These are phyloP conservation scores for Salvia hispanica DNA, from an alignment of 257 asterid genomes.

Conservation along the genomic window DNA sequence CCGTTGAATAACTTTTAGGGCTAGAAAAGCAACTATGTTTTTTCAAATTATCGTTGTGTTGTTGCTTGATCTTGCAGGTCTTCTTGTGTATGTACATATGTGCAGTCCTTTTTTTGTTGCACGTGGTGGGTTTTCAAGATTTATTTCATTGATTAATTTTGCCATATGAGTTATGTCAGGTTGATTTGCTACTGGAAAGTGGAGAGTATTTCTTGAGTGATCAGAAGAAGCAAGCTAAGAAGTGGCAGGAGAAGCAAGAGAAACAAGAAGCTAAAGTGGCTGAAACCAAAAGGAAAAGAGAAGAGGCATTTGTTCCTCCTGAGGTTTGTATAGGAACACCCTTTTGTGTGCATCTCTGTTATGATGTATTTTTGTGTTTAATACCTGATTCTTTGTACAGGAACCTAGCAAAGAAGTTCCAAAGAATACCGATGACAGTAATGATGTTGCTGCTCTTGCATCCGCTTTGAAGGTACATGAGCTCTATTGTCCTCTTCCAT, in stretches of 20 bases:
- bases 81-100: neutral
- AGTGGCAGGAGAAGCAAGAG: slow-evolving; percentile 89
- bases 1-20: neutral
- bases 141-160: neutral
- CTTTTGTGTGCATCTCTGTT: slow-evolving; percentile 6
- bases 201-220: slow-evolving; percentile 89
- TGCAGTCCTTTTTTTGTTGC: neutral
- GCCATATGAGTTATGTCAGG: slow-evolving; percentile 40
- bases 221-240: slow-evolving; percentile 72
- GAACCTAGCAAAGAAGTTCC: slow-evolving; percentile 50
- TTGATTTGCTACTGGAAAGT: slow-evolving; percentile 83
- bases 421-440: slow-evolving; percentile 34
- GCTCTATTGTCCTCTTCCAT: neutral
- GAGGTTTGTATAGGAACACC: slow-evolving; percentile 54
- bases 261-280: slow-evolving; percentile 78
- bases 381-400: slow-evolving; percentile 38
- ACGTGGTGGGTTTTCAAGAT: neutral
- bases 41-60: neutral
- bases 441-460: slow-evolving; percentile 60
- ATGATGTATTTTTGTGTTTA: neutral
- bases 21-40: neutral
- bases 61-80: neutral
- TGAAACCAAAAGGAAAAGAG: slow-evolving; percentile 75
- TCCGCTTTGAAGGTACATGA: slow-evolving; percentile 66
- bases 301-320: slow-evolving; percentile 83